Percentiles rank a stretch among this genome's conserved stretches.
These are phyloP conservation scores for Aegilops speltoides DNA, from an alignment of 176 grass and related monocot genomes.

Conservation along the genomic window DNA sequence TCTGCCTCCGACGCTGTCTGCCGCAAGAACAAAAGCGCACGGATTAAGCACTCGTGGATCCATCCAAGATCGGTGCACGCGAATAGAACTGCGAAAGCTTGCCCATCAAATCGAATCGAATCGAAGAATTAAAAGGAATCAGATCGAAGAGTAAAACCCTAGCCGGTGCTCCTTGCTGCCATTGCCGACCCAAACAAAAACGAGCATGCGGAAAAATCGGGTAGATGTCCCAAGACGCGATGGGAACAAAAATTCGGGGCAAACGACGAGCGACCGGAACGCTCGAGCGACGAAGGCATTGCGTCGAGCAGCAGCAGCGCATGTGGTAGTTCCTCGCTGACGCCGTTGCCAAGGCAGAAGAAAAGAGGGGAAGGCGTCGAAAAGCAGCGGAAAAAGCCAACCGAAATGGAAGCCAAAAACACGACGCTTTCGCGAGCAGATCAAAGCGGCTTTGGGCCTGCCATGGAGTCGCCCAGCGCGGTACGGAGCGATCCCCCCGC, in stretches of 20 bases:
- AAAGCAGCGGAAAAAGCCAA: conserved; percentile 20
- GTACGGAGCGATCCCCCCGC: conserved; percentile 9
- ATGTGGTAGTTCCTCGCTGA: not conserved
- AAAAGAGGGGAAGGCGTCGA: not conserved
- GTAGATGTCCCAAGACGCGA: not conserved
- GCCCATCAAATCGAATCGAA: not conserved
- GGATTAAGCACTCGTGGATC: not conserved
- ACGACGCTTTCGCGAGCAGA: conserved; percentile 9
- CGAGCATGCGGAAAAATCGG: not conserved
- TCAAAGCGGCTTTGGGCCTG: not conserved
- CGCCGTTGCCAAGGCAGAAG: no score
- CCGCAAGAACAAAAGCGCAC: not conserved
- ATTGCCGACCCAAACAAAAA: not conserved
- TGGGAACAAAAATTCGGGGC: not conserved
- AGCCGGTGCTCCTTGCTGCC: not conserved
- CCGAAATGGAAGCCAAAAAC: not conserved
- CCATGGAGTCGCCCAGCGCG: not conserved
- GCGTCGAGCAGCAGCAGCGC: conserved; percentile 14
- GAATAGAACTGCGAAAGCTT: not conserved
- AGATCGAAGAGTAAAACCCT: not conserved
- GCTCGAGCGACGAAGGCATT: not conserved
- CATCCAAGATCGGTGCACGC: not conserved
- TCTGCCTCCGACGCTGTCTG: conserved; percentile 19
- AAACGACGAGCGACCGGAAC: not conserved
- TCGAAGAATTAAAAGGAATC: not conserved